Conservation (phyloP, 129 eudicot species). For the Lactuca saligna region DNA sequence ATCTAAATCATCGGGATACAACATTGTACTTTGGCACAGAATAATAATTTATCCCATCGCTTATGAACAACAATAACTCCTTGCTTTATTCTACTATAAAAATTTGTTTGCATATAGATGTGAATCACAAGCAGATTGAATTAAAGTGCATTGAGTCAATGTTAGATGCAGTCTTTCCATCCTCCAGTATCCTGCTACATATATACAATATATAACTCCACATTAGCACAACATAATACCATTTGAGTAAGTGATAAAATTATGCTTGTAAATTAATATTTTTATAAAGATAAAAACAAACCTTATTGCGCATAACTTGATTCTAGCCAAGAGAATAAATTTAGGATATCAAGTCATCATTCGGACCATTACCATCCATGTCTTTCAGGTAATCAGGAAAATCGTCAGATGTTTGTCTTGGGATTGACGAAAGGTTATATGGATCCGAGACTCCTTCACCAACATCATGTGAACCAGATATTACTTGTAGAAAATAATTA, state of each 20-base stretch:
- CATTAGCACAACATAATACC: neutral
- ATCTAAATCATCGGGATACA: neutral
- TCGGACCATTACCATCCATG: constrained; percentile 26
- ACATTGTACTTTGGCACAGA: neutral
- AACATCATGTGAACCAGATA: neutral
- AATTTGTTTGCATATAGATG: constrained; percentile 5
- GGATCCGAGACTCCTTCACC: constrained; percentile 12
- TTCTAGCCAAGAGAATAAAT: neutral
- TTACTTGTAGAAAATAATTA: constrained; percentile 6
- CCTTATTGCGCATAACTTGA: constrained; percentile 14
- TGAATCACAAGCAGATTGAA: neutral
- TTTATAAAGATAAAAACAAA: constrained; percentile 4
- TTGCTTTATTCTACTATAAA: constrained; percentile 6
- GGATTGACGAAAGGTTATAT: neutral
- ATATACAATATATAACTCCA: neutral
- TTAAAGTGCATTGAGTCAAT: neutral
- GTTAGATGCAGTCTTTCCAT: neutral
- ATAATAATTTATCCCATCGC: neutral
- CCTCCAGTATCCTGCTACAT: constrained; percentile 1
- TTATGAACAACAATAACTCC: neutral
- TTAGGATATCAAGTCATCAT: neutral
- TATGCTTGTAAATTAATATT: neutral
- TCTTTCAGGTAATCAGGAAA: constrained; percentile 26
- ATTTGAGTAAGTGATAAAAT: neutral
- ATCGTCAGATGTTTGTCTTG: constrained; percentile 13